Base-by-base conservation (phyloP, 768 basidiomycete genomes). In the Lepiota subincarnata region DNA sequence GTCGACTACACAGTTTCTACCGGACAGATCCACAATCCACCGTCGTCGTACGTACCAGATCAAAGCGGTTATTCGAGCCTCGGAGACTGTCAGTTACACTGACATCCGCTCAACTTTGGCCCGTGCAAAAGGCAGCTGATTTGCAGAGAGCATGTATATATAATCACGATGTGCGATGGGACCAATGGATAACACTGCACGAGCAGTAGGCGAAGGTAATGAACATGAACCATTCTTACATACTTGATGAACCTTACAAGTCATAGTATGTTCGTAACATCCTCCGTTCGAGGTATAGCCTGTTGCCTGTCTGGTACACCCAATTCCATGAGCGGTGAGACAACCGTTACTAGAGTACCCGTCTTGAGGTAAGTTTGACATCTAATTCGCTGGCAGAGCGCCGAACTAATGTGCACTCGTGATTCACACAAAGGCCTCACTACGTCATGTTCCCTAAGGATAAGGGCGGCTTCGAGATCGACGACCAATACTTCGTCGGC, bases 291-390 rank as follows among this genome's bases (percentile, higher is more conserved):
- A 74, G 97, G 41, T 98, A 99, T 69, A 76, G 80, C 36, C 79
- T 98, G 72, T 72, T 99, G 22, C 92, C 93, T 0, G 77, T 95
- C 13, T 98, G 96, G 95, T 99, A 99, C 68, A 98, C 91, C n/a
- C 91, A 91, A 1, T 98, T 98, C 83, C 79, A n/a, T n/a, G n/a
- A n/a, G n/a, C n/a, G n/a, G 84, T 39, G 91, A 98, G 66, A 84
- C 92, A 6, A 88, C 85, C 57, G 75, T 86, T 10, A 84, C 79
- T 5, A 96, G 96, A 1, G 64, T 86, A 20, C 94, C 96, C 2
- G 80, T 98, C 48, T 68, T 96, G 59, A 80, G 90, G 94, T 92
- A 62, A 54, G 78, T 34, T 48, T 43, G 6, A n/a, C n/a, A 6
- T 20, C 2, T 18, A 7, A 6, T 35, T 19, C 4, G 10, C 7